Conservation (phyloP, 2,329 filamentous ascomycete genomes). For the Elsinoe arachidis region DNA sequence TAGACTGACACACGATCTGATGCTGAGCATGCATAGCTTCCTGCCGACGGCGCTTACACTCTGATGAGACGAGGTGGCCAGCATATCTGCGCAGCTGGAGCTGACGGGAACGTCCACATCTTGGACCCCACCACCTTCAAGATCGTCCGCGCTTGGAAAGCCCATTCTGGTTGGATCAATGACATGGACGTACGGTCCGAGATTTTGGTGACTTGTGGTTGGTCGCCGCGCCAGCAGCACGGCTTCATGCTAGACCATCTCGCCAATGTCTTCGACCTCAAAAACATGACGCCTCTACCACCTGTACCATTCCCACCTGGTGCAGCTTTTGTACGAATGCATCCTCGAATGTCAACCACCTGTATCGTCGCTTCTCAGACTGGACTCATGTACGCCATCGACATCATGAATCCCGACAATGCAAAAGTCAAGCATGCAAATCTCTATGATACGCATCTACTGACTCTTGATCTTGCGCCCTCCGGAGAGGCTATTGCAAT, state of each 20-base stretch:
- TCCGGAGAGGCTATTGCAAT: slow-evolving; percentile 80
- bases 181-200: slow-evolving; percentile 97
- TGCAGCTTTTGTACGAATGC: slow-evolving; percentile 91
- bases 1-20: no score
- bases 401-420: slow-evolving; percentile 86
- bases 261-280: slow-evolving; percentile 91
- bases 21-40: slow-evolving; percentile 41
- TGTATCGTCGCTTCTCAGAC: slow-evolving; percentile 87
- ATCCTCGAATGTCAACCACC: slow-evolving; percentile 89
- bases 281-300: slow-evolving; percentile 76
- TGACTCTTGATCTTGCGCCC: slow-evolving; percentile 74
- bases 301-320: slow-evolving; percentile 89
- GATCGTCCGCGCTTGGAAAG: slow-evolving; percentile 79
- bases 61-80: slow-evolving; percentile 81
- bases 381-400: slow-evolving; percentile 90
- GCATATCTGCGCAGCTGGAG: slow-evolving; percentile 86
- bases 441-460: slow-evolving; percentile 60
- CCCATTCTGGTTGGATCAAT: slow-evolving; percentile 79
- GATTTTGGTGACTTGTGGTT: slow-evolving; percentile 90
- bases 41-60: slow-evolving; percentile 69
- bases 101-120: slow-evolving; percentile 73
- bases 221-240: slow-evolving; percentile 71
- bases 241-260: slow-evolving; percentile 82
- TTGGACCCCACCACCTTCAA: slow-evolving; percentile 71
- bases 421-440: slow-evolving; percentile 79